Base-by-base conservation (phyloP, 192 early-diverging fungal species). In the Paraglomus occultum region DNA sequence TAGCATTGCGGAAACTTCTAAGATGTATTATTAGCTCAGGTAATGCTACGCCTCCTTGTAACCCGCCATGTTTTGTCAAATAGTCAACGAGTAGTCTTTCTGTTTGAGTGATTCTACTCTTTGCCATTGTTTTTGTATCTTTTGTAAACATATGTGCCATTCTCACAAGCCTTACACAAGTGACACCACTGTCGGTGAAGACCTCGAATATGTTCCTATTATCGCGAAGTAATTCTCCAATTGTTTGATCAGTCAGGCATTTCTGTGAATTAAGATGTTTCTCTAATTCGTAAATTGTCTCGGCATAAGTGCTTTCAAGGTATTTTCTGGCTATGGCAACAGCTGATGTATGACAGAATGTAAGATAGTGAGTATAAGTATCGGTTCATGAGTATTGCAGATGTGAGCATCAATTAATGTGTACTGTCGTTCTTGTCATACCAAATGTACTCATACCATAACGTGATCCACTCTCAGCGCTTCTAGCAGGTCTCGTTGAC, bases 51-150 rank as follows among this genome's bases (percentile, higher is more conserved):
- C 54, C 54, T 31, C 39, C 54, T 12, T 57, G 10, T 57, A 20
- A 14, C 6, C 54, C 20, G 31, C 31, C 3, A 8, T 57, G 54
- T 11, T 38, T 57, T 14, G n/a, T 20, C 1, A 57, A 6, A 57
- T 57, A 57, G 15, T 57, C 54, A n/a, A 38, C n/a, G 22, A 57
- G 22, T 15, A 57, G 20, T 31, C 54, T 20, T 57, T 57, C 54
- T 23, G 54, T 57, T 23, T 57, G 54, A 57, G 54, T 7, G 20
- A 57, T n/a, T 31, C 54, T 20, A 12, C 54, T 18, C 39, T 57
- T 57, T 57, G 39, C 15, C 54, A 57, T 57, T 10, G 22, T 57
- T 20, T 53, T 53, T 53, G 52, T 20, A 53, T 18, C 23, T 20
- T 57, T 38, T 38, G 54, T 31, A 23, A 22, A 12, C 15, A 38